Evolutionary conservation across 106 monocot genomes (phyloP), one percentile per base, ranked within the genome.

Genomic region (Dendrobium nobile): DNA sequence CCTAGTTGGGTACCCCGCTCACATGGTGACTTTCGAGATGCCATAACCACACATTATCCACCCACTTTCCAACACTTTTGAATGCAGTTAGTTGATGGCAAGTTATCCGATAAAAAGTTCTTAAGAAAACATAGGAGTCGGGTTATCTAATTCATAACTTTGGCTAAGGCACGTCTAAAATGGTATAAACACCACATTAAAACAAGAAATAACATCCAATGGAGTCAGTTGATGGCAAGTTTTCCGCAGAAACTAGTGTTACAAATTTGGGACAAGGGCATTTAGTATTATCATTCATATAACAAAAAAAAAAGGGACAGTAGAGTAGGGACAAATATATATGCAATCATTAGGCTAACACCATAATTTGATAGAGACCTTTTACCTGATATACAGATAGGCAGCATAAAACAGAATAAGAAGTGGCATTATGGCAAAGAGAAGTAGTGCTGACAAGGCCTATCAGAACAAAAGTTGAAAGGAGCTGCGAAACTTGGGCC

Each of bases 401-500:
- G 99, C 88, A 44, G 91, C 91, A 91, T 99, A 99, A 79, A 99
- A 99, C 77, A 99, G 83, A 79, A 99, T 93, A 72, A 99, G 84
- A 58, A 99, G 95, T 42, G 99, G 99, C 95, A 99, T 85, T 78
- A 99, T 95, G 54, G 95, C 99, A 99, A 47, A 99, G 93, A 84
- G 99, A 99, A 27, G 91, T 78, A 9, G 95, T 95, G 88, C 95
- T 99, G 75, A 99, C 91, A 65, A 99, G 79, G 75, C 99, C 99
- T 79, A 99, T 99, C 47, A 99, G 90, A 89, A 99, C 88, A 88
- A 99, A 99, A 72, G 99, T 99, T 44, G 99, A 99, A 72, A 95
- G 82, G 22, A 99, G 93, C 85, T 99, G 95, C 9, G 93, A 95
- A 41, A 99, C 61, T 88, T 99, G 99, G 47, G 76, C 89, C 79